Base-by-base conservation (phyloP, 2,329 filamentous ascomycete genomes). In the Aspergillus pseudoterreus region DNA sequence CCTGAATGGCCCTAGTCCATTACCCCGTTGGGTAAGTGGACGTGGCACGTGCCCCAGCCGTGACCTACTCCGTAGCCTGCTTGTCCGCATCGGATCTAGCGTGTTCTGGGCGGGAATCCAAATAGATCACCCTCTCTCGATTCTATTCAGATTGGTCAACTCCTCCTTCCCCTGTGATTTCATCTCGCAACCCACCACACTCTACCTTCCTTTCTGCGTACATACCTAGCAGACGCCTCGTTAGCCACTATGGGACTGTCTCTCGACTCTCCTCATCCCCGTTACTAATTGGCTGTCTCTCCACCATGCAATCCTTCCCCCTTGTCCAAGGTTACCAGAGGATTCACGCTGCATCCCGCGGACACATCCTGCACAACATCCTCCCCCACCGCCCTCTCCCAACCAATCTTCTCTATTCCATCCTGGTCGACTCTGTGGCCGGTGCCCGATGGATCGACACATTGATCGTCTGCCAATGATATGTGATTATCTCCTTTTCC, bases 301-400 rank as follows among this genome's bases (percentile, higher is more conserved):
- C 27, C 46, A 45, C 39, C 39, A 57, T 61, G 54, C 58, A 59
- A 61, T 54, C 51, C 57, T 51, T 54, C 47, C 46, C 50, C 56
- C 57, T 51, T 56, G 56, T 60, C 49, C 55, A 56, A 58, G 51
- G 59, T 58, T 53, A 58, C 59, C 41, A 54, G 54, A 49, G 48
- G 57, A 59, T 57, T 57, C 49, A 50, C 46, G 55, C 57, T 45
- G 57, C 53, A 58, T 54, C 54, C 57, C 56, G 55, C 57, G 53
- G 50, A 51, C 50, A 54, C 53, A 49, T 56, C 57, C 58, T 61
- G 56, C 61, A 58, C 57, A 53, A 58, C 52, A 52, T 60, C 52
- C 42, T 35, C 38, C 30, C 30, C 48, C 39, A 17, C 39, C 39
- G 17, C 39, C 39, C 15, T 22, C 39, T 19, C 17, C 39, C 32